phyloP scores from a whole-genome alignment of 176 grass and related monocot genomes.

The Typha latifolia region DNA sequence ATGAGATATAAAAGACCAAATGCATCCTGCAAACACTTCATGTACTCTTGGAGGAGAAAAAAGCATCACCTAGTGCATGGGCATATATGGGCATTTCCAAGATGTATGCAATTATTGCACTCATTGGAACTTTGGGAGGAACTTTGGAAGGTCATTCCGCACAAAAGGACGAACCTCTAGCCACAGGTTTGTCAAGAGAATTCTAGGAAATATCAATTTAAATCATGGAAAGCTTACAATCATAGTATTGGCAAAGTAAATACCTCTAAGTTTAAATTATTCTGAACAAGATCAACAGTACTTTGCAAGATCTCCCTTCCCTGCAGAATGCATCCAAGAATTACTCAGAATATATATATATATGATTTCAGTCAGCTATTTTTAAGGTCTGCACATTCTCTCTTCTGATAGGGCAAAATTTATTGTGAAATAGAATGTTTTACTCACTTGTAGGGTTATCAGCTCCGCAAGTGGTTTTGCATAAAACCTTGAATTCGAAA shows the following conservation, averaged over 20 bases:
- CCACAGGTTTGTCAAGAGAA: background rate
- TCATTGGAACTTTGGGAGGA: too few relatives aligned
- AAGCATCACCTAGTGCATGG: too few relatives aligned
- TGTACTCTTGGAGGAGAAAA: too few relatives aligned
- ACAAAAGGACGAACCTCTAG: too few relatives aligned
- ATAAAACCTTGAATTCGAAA: constrained; percentile 92
- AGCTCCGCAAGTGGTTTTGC: constrained; percentile 94
- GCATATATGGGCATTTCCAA: too few relatives aligned
- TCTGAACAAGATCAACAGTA: constrained; percentile 90
- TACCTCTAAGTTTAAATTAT: constrained; percentile 97
- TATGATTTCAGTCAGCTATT: background rate
- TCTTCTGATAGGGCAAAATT: background rate
- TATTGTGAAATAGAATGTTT: constrained; percentile 4
- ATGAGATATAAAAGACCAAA: too few relatives aligned
- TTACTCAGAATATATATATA: background rate
- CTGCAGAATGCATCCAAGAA: constrained; percentile 40
- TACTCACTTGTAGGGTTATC: constrained; percentile 86
- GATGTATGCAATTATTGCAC: too few relatives aligned
- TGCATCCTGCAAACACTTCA: too few relatives aligned
- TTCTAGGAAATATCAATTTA: background rate
- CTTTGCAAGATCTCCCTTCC: constrained; percentile 96
- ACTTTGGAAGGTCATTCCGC: too few relatives aligned
- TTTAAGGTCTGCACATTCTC: background rate
- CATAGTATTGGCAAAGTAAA: constrained; percentile 6
- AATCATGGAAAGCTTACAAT: constrained; percentile 8